Conservation (phyloP, 2,329 filamentous ascomycete species). For the Fonsecaea monophora region DNA sequence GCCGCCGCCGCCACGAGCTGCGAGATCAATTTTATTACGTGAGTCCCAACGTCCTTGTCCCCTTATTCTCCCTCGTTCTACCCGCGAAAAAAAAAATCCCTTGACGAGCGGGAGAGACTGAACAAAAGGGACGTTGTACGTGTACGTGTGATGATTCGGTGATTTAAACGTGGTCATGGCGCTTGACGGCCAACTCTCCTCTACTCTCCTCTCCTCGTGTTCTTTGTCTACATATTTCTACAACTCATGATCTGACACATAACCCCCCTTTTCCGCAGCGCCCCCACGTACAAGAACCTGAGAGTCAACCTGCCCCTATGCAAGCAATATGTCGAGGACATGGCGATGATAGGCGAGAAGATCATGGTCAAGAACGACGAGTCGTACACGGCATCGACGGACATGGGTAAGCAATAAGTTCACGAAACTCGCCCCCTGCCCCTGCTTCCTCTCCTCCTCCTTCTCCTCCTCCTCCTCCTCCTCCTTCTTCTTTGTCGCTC, state of each 20-base stretch:
- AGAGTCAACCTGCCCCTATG: conserved; percentile 48
- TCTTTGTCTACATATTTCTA: too few species aligned
- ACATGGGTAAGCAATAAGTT: conserved; percentile 47
- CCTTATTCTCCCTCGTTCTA: too few species aligned
- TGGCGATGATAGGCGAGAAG: conserved; percentile 50
- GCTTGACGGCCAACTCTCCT: too few species aligned
- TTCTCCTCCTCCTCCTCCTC: too few species aligned
- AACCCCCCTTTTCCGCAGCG: neutral
- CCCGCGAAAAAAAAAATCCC: too few species aligned
- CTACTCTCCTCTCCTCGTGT: too few species aligned
- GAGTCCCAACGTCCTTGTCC: neutral
- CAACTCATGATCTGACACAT: too few species aligned
- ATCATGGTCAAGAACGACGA: conserved; percentile 49
- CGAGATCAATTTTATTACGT: conserved; percentile 40
- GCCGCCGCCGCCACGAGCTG: conserved; percentile 47
- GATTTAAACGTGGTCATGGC: too few species aligned
- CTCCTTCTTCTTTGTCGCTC: too few species aligned
- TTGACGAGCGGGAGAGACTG: too few species aligned
- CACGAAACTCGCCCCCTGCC: neutral
- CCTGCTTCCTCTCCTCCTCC: neutral
- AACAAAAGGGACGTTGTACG: too few species aligned
- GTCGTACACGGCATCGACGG: conserved; percentile 53
- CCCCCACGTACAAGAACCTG: conserved; percentile 27
- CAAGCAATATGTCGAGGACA: conserved; percentile 53
- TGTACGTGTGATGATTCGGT: too few species aligned